Evolutionary conservation across 2,329 filamentous ascomycete genomes (phyloP).

Genomic region (Aspergillus luchuensis): DNA sequence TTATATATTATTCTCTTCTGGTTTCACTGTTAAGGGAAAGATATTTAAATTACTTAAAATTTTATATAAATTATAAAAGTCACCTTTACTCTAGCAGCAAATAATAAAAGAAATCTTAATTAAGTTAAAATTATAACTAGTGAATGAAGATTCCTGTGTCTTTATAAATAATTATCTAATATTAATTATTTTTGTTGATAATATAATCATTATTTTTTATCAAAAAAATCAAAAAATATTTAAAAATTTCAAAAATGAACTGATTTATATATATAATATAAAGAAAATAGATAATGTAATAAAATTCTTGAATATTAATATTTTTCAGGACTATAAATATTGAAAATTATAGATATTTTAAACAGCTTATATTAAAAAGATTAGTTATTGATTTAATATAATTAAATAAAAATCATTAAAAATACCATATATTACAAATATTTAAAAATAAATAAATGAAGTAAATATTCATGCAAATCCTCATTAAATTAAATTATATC

Average conservation of each 20-base stretch:
- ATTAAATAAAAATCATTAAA: not conserved
- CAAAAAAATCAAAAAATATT: not conserved
- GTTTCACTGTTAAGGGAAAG: not conserved
- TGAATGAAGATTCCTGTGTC: not conserved
- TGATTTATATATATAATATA: not conserved
- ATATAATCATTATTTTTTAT: not conserved
- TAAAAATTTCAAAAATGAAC: not conserved
- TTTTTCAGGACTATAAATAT: too few relatives aligned
- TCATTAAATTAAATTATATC: not conserved
- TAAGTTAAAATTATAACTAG: not conserved
- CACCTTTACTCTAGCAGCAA: not conserved
- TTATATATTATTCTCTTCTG: not conserved
- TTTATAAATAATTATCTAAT: not conserved
- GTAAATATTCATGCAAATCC: not conserved
- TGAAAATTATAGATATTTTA: not conserved
- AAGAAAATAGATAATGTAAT: not conserved
- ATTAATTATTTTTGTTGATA: not conserved
- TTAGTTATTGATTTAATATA: not conserved
- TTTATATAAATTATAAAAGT: not conserved
- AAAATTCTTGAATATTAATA: not conserved
- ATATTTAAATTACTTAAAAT: not conserved
- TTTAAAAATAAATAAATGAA: not conserved
- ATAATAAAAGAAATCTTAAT: not conserved
- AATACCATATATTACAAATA: not conserved
- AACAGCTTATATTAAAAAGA: not conserved